Base-by-base conservation (phyloP, 345 rosid species). In the Corymbia maculata region DNA sequence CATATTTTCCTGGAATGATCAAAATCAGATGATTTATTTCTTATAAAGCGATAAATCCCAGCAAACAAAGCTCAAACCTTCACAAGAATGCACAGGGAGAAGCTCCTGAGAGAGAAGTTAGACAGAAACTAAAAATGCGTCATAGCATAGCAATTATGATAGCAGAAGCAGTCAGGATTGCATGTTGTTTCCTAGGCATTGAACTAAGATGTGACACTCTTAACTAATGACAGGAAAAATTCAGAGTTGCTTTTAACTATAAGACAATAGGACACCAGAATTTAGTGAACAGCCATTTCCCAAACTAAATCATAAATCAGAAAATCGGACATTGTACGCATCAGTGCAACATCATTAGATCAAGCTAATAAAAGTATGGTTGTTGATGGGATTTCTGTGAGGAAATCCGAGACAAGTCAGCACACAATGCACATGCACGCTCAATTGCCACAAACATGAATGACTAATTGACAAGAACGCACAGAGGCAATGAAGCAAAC, bases 1-100 rank as follows among this genome's bases (percentile, higher is more conserved):
- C 92, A 57, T 90, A 92, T 90, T 95, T 97, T 9, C 96, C 99
- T 97, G 89, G 87, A 89, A 89, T 84, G 92, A 90, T 85, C 85
- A 87, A n/a, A 87, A 89, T 45, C 90, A 11, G 70, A 86, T 24
- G 22, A 84, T 22, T 87, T 32, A n/a, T 52, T 51, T 32, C 9
- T 13, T 85, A n/a, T 8, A 10, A 57, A 44, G 49, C 66, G 28
- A 86, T 44, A 1, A 32, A 49, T 45, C 13, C 21, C 52, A 13
- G 44, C 79, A 45, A 87, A 22, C n/a, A 26, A 50, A 66, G 52
- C 82, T 64, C 79, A 52, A 87, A 75, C 26, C 13, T 75, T 36
- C 82, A 75, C 47, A 36, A 75, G 47, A 75, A 75, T 36, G 47
- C 82, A 75, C 82, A 75, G 82, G 82, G 8, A 75, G 24, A 75